phyloP scores from a whole-genome alignment of 2,329 filamentous ascomycete genomes.

The Scopulariopsis brevicaulis region DNA sequence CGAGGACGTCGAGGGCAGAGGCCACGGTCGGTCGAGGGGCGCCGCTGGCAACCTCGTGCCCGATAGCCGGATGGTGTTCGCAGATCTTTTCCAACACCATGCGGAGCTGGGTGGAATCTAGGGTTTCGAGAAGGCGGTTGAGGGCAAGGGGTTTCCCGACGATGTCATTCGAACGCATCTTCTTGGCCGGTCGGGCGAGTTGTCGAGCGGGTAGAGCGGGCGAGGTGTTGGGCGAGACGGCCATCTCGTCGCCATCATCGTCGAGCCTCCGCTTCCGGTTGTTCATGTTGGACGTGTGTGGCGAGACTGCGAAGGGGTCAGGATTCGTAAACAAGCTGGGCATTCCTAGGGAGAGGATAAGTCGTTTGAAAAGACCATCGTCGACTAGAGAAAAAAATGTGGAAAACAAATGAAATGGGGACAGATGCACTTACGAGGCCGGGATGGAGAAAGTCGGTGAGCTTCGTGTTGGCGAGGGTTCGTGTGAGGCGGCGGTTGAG shows the following conservation, averaged over 20 bases:
- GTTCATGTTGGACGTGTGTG: slow-evolving; percentile 38
- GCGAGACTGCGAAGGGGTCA: slow-evolving; percentile 18
- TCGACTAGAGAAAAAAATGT: neutral
- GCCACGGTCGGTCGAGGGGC: slow-evolving; percentile 80
- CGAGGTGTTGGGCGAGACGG: slow-evolving; percentile 73
- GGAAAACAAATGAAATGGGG: slow-evolving; percentile 2
- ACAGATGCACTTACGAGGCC: slow-evolving; percentile 35
- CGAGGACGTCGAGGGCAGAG: slow-evolving; percentile 69
- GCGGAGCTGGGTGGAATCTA: slow-evolving; percentile 75
- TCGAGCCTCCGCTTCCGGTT: slow-evolving; percentile 78
- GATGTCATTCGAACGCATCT: slow-evolving; percentile 52
- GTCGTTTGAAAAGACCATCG: neutral
- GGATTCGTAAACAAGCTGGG: slow-evolving; percentile 13
- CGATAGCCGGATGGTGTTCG: slow-evolving; percentile 77
- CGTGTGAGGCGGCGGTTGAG: slow-evolving; percentile 47
- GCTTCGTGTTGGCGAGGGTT: slow-evolving; percentile 48
- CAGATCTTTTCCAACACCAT: slow-evolving; percentile 84
- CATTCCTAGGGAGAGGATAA: slow-evolving; percentile 6
- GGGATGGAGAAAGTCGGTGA: slow-evolving; percentile 39
- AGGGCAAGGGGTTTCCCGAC: slow-evolving; percentile 42
- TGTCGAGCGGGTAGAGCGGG: slow-evolving; percentile 62
- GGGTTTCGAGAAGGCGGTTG: slow-evolving; percentile 79
- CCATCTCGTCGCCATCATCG: slow-evolving; percentile 80
- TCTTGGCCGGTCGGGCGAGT: slow-evolving; percentile 56
- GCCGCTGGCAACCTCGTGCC: slow-evolving; percentile 69